phyloP scores from a whole-genome alignment of 495 filamentous ascomycete species.

The Polyplosphaeria fusca region DNA sequence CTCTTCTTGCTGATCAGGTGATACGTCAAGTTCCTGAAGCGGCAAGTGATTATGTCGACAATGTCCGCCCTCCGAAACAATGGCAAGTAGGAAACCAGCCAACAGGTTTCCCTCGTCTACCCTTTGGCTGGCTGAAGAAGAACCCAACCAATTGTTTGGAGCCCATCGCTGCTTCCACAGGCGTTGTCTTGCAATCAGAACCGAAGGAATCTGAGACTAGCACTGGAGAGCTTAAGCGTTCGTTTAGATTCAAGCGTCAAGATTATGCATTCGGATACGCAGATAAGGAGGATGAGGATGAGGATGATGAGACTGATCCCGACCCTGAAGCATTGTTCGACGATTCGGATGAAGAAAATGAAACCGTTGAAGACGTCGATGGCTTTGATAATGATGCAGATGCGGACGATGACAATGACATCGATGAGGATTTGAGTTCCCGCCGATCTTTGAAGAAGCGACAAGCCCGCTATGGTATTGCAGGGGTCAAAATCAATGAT shows the following conservation, averaged over 20 bases:
- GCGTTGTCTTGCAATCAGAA: too few relatives aligned
- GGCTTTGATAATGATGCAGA: background rate
- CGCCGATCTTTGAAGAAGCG: too few relatives aligned
- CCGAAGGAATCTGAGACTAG: background rate
- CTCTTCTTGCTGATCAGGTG: conserved; percentile 1
- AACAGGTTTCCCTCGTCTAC: background rate
- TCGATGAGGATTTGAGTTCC: too few relatives aligned
- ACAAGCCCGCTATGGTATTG: too few relatives aligned
- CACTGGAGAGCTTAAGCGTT: background rate
- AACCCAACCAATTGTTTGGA: background rate
- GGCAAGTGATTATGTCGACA: background rate
- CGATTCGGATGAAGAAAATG: background rate
- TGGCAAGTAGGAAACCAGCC: too few relatives aligned
- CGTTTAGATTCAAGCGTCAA: background rate
- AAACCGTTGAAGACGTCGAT: background rate
- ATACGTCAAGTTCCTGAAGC: background rate
- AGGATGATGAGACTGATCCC: background rate
- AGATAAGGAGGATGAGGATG: background rate
- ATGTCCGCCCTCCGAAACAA: too few relatives aligned
- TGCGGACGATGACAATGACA: too few relatives aligned
- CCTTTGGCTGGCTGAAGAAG: background rate
- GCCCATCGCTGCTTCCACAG: too few relatives aligned
- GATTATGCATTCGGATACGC: background rate
- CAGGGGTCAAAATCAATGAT: too few relatives aligned
- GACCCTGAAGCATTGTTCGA: background rate